Percentiles rank a stretch among this genome's conserved stretches.
phyloP scores from a whole-genome alignment of 352 stramenopile genomes.

The Pythium volutum region DNA sequence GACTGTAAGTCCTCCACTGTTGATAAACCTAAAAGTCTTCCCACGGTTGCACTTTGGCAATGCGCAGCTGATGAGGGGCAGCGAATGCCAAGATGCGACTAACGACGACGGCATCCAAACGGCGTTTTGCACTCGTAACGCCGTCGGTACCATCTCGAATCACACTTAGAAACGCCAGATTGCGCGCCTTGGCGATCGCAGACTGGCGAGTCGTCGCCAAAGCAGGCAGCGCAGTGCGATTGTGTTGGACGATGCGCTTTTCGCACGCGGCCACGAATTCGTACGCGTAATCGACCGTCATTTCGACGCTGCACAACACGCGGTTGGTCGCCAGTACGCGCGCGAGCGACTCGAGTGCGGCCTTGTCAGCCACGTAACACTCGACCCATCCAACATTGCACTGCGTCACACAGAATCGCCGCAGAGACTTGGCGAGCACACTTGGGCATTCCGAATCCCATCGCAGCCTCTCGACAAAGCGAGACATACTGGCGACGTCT shows the following conservation, averaged over 20 bases:
- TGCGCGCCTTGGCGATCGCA: background rate
- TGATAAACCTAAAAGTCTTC: background rate
- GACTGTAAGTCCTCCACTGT: no score
- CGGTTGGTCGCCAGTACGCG: constrained; percentile 3
- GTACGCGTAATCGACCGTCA: background rate
- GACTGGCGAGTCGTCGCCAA: background rate
- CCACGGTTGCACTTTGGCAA: background rate
- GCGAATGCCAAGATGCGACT: constrained; percentile 7
- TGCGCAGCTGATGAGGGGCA: constrained; percentile 1
- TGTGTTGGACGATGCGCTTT: background rate
- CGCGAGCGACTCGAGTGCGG: background rate
- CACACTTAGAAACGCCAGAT: constrained; percentile 6
- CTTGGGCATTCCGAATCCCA: background rate
- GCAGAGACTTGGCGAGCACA: background rate
- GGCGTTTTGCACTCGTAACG: background rate
- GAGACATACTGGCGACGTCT: constrained; percentile 1
- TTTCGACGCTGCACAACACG: background rate
- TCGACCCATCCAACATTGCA: background rate
- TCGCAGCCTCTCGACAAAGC: constrained; percentile 2
- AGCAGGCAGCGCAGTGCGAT: background rate
- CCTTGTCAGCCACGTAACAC: background rate
- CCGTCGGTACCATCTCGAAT: background rate
- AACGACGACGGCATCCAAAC: background rate
- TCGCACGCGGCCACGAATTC: background rate
- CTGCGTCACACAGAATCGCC: background rate